Evolutionary conservation across 192 early-diverging fungal species (phyloP).

Genomic region (Gorgonomyces haynaldii): DNA sequence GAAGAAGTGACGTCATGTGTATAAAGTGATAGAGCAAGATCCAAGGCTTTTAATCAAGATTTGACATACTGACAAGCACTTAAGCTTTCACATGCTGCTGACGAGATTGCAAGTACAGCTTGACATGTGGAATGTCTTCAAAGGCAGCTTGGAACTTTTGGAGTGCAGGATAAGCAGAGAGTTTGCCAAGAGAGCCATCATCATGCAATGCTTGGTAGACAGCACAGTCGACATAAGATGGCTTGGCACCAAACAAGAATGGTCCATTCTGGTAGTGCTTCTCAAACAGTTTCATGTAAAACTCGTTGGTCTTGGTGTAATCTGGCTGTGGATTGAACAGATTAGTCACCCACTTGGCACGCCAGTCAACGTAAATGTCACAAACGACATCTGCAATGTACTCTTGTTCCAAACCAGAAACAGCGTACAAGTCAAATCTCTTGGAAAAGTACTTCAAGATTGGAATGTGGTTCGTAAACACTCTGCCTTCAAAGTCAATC

Average conservation of each 20-base stretch:
- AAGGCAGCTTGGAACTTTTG: no score
- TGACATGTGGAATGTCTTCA: no score
- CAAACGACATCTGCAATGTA: slow-evolving; percentile 5
- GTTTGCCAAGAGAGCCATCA: no score
- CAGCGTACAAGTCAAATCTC: slow-evolving; percentile 6
- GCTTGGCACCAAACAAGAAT: slow-evolving; percentile 6
- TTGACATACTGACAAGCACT: no score
- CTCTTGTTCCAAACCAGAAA: slow-evolving; percentile 1
- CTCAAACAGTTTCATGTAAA: slow-evolving; percentile 5
- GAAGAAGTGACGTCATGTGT: no score
- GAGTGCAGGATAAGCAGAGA: no score
- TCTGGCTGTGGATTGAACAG: neutral
- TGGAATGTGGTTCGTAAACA: slow-evolving; percentile 7
- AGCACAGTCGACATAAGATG: slow-evolving; percentile 1
- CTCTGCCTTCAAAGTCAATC: slow-evolving; percentile 2
- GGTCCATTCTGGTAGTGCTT: slow-evolving; percentile 1
- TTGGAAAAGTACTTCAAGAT: slow-evolving; percentile 7
- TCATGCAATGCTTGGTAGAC: slow-evolving; percentile 11
- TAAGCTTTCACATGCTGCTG: no score
- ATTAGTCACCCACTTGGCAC: neutral
- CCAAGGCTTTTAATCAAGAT: no score
- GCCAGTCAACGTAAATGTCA: slow-evolving; percentile 11
- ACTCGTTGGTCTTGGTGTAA: neutral
- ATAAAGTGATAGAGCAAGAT: no score
- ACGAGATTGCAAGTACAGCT: no score